Conservation (phyloP, 1,139 yeast species). For the Protomyces macrosporus region DNA sequence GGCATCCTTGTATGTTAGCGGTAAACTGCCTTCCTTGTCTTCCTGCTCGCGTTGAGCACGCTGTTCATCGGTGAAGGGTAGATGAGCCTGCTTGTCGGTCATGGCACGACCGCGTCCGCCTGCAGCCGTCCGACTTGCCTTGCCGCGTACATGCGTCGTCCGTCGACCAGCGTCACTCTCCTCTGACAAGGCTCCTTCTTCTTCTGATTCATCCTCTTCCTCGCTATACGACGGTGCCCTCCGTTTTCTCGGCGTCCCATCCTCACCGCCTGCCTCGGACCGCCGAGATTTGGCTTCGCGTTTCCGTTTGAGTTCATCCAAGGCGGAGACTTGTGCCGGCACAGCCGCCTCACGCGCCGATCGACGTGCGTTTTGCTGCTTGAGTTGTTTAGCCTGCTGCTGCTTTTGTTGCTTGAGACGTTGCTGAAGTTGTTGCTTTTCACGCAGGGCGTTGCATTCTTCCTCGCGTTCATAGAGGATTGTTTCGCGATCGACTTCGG, state of each 20-base stretch:
- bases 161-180: slow-evolving; percentile 37
- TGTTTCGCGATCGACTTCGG: slow-evolving; percentile 87
- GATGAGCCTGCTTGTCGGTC: not conserved
- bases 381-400: slow-evolving; percentile 19
- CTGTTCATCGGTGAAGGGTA: not conserved
- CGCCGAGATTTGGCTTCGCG: slow-evolving; percentile 53
- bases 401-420: slow-evolving; percentile 57
- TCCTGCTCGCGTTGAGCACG: slow-evolving; percentile 10
- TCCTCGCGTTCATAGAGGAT: slow-evolving; percentile 86
- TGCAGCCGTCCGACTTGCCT: slow-evolving; percentile 36
- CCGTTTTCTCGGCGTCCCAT: slow-evolving; percentile 29
- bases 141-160: not conserved
- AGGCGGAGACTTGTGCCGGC: slow-evolving; percentile 50
- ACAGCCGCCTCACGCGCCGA: slow-evolving; percentile 35
- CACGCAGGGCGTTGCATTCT: slow-evolving; percentile 80
- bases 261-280: slow-evolving; percentile 34
- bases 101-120: slow-evolving; percentile 28
- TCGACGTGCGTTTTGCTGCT: slow-evolving; percentile 35
- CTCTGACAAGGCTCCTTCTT: slow-evolving; percentile 44
- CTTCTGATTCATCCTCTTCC: slow-evolving; percentile 36
- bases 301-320: slow-evolving; percentile 79
- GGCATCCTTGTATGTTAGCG: slow-evolving; percentile 52
- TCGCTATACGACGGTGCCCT: slow-evolving; percentile 18
- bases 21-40: slow-evolving; percentile 36
- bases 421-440: slow-evolving; percentile 72